Base-by-base conservation (phyloP, 257 asterid species). In the Fraxinus pennsylvanica region DNA sequence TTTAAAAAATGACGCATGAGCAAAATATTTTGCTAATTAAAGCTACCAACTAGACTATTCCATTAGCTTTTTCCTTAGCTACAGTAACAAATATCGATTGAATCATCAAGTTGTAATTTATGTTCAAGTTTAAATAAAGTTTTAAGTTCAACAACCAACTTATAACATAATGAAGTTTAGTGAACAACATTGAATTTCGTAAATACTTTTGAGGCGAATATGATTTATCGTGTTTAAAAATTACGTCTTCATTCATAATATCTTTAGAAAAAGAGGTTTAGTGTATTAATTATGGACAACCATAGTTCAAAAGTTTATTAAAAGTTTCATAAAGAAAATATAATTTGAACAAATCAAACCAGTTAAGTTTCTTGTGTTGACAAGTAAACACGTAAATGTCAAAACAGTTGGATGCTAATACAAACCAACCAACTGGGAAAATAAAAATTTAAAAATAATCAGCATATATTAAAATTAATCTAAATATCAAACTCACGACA, bases 371-470 rank as follows among this genome's bases (percentile, higher is more conserved):
- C n/a, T 38, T 69, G 27, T 2, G 50, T 43, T 68, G 69, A 73
- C 15, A 47, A 73, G 29, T 50, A 6, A 10, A n/a, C 12, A 59
- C 4, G 9, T 22, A 66, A 73, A 73, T 73, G 80, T 83, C 82
- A 77, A 80, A 80, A 33, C n/a, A 19, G 21, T 72, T 36, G 38
- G 61, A 80, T 70, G 78, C 77, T 29, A 76, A 73, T 27, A 38
- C 41, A 61, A 8, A 45, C 30, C 80, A 39, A 12, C 12, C 9
- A 10, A 1, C 50, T 32, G 9, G 9, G 5, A n/a, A 32, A 19
- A 73, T 33, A 30, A 45, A 13, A 5, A 12, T 32, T n/a, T 13
- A 10, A 19, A 27, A 4, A 52, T 57, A 36, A 13, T 38, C 61
- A 2, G 50, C 9, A 6, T 52, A 14, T 21, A n/a, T n/a, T 21